Conservation (phyloP, 331 rosid genomes). For the Saraca asoca region DNA sequence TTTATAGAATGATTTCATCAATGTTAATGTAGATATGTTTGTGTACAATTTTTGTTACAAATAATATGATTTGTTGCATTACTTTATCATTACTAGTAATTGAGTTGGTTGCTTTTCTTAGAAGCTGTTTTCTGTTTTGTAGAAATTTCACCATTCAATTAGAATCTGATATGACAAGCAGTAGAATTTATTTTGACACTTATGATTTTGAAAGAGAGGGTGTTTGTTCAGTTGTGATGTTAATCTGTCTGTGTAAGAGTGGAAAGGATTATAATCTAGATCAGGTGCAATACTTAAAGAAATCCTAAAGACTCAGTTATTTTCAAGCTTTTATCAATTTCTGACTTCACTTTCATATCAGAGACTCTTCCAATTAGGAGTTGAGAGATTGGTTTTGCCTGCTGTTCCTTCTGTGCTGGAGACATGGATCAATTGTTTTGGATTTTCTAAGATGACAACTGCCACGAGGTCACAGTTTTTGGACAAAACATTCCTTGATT, state of each 20-base stretch:
- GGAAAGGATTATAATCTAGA: neutral
- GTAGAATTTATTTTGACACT: neutral
- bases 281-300: neutral
- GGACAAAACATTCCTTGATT: constrained; percentile 70
- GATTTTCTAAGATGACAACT: constrained; percentile 63
- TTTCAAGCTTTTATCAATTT: constrained; percentile 13
- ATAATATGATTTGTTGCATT: neutral
- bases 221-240: constrained; percentile 7
- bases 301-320: neutral
- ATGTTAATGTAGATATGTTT: neutral
- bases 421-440: constrained; percentile 78
- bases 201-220: constrained; percentile 8
- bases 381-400: constrained; percentile 83
- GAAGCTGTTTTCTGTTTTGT: neutral
- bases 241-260: constrained; percentile 2
- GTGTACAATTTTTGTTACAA: neutral
- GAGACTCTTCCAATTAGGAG: constrained; percentile 72
- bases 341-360: constrained; percentile 39
- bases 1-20: neutral
- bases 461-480: constrained; percentile 65
- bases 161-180: neutral
- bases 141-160: neutral
- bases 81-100: constrained; percentile 9
- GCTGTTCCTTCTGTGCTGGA: constrained; percentile 75
- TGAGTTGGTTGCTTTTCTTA: neutral